Percentiles rank a stretch among this genome's conserved stretches.
Evolutionary conservation across 768 basidiomycete species (phyloP).

Genomic region (Chlorophyllum brunneum): DNA sequence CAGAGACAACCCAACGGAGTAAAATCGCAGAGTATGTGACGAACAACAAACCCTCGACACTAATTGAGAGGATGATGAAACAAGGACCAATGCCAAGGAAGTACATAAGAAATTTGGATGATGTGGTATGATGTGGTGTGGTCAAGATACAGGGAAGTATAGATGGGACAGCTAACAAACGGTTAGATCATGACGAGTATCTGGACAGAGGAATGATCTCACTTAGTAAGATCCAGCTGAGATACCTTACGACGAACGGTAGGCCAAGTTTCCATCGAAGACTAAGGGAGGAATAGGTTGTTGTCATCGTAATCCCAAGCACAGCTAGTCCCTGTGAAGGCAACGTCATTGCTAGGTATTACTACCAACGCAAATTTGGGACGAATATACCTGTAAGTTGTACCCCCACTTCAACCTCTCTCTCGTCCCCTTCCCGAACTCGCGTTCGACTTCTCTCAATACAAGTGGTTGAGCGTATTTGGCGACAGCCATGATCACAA

Average conservation of each 20-base stretch:
- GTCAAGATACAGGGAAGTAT: conserved; percentile 44
- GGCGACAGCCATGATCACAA: conserved; percentile 37
- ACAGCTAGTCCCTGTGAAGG: conserved; percentile 44
- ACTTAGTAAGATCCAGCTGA: conserved; percentile 69
- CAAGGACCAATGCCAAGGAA: conserved; percentile 73
- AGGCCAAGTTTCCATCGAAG: conserved; percentile 67
- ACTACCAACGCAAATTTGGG: neutral
- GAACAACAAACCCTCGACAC: conserved; percentile 79
- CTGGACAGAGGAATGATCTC: conserved; percentile 18
- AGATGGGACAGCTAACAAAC: conserved; percentile 42
- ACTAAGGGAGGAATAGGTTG: conserved; percentile 51
- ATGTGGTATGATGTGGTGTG: conserved; percentile 31
- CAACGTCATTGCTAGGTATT: neutral
- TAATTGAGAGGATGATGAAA: conserved; percentile 79
- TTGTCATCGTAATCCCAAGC: conserved; percentile 45
- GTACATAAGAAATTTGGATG: conserved; percentile 53
- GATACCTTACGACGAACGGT: conserved; percentile 52
- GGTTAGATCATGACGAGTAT: neutral
- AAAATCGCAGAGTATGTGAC: conserved; percentile 62
- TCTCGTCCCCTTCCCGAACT: neutral
- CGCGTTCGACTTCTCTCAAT: neutral
- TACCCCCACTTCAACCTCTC: conserved; percentile 17
- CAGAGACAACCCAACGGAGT: conserved; percentile 54
- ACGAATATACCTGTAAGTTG: conserved; percentile 23
- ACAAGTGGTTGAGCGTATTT: conserved; percentile 13